Conservation (phyloP, 129 eudicot genomes). For the Deinandra increscens region DNA sequence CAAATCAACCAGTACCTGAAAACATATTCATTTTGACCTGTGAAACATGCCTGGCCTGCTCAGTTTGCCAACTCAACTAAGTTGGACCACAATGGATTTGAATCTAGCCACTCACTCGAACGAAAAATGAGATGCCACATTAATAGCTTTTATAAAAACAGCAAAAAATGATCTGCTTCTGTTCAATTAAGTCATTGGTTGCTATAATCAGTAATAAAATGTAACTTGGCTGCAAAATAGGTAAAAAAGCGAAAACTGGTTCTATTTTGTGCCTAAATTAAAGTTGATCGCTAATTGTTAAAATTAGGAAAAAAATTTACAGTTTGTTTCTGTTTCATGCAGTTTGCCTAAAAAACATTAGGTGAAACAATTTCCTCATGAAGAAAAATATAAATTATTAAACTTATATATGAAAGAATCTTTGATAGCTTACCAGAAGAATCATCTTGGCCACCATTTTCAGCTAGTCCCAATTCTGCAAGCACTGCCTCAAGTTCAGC, state of each 20-base stretch:
- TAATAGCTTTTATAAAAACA: background rate
- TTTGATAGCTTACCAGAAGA: conserved; percentile 39
- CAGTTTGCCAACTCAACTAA: background rate
- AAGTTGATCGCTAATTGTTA: background rate
- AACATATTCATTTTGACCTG: background rate
- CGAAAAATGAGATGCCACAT: background rate
- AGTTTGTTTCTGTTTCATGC: background rate
- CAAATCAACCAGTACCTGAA: background rate
- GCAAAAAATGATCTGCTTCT: background rate
- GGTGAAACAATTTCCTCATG: background rate
- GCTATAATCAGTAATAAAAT: background rate
- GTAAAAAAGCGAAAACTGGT: background rate
- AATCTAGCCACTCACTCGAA: background rate
- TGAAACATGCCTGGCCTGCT: background rate
- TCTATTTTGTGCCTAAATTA: background rate
- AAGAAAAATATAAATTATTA: background rate
- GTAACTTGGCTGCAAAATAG: background rate
- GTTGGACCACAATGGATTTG: background rate
- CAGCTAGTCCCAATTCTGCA: conserved; percentile 65
- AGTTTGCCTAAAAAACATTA: background rate
- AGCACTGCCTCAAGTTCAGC: conserved; percentile 91
- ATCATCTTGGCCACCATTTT: conserved; percentile 46
- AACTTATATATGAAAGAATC: background rate
- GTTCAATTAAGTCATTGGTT: background rate
- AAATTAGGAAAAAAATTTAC: no score